These are phyloP conservation scores for Alternaria solani DNA, from an alignment of 2,329 filamentous ascomycete genomes.

Conservation along the genomic window DNA sequence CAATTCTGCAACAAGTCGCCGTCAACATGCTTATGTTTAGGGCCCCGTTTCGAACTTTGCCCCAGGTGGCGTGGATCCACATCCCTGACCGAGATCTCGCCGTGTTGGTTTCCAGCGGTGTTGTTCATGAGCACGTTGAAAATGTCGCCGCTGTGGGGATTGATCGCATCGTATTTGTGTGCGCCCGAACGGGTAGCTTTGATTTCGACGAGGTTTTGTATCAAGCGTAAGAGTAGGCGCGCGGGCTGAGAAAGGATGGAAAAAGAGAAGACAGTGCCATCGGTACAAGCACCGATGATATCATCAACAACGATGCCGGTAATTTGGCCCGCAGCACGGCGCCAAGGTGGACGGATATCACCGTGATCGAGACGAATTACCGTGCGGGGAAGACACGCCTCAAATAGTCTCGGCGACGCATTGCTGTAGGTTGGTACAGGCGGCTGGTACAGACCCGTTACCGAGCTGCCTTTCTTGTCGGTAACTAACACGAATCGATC, in stretches of 20 bases:
- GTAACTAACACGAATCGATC: conserved; percentile 41
- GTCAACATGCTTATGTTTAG: conserved; percentile 51
- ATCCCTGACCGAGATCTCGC: conserved; percentile 28
- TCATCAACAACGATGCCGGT: conserved; percentile 55
- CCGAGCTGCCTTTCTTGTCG: conserved; percentile 42
- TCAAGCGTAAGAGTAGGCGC: conserved; percentile 73
- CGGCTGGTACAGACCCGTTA: conserved; percentile 44
- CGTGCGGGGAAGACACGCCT: conserved; percentile 53
- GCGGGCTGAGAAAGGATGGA: conserved; percentile 68
- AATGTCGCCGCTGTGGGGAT: conserved; percentile 28
- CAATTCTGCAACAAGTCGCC: conserved; percentile 52
- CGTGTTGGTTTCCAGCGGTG: conserved; percentile 29
- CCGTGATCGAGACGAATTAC: conserved; percentile 61
- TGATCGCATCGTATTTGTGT: conserved; percentile 21
- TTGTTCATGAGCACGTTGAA: conserved; percentile 35
- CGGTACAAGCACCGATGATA: conserved; percentile 60
- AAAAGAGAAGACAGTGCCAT: conserved; percentile 66
- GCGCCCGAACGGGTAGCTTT: conserved; percentile 25
- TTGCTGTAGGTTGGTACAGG: conserved; percentile 26
- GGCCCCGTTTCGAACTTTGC: conserved; percentile 16
- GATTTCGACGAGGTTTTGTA: conserved; percentile 69
- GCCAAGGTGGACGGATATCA: conserved; percentile 52
- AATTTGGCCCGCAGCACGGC: conserved; percentile 24
- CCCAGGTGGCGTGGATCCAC: conserved; percentile 37
- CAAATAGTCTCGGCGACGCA: conserved; percentile 50